Percentiles rank a stretch among this genome's conserved stretches.
Evolutionary conservation across 805 yeast genomes (phyloP).

Genomic region (Kodamaea lidongshanica): DNA sequence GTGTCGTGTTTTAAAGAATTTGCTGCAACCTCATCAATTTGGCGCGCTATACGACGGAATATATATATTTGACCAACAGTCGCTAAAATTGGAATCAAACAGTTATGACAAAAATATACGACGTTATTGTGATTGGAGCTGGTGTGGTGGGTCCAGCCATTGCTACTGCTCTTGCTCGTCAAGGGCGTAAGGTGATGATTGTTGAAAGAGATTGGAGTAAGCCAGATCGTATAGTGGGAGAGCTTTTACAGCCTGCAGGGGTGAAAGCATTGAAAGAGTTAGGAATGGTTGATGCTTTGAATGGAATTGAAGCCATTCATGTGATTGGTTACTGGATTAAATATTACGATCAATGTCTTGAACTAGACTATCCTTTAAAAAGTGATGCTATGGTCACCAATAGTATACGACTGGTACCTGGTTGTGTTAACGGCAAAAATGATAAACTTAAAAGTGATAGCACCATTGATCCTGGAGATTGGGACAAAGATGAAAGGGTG

Average conservation of each 20-base stretch:
- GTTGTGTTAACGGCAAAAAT: conserved; percentile 51
- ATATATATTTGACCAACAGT: too few species aligned
- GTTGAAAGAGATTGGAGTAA: conserved; percentile 85
- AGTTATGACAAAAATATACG: conserved; percentile 42
- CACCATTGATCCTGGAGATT: conserved; percentile 44
- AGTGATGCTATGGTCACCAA: conserved; percentile 35
- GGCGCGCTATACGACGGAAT: too few species aligned
- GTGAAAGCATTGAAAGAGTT: conserved; percentile 71
- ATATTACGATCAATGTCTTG: conserved; percentile 50
- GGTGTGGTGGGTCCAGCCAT: conserved; percentile 95
- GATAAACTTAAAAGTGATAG: conserved; percentile 45
- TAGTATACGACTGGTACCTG: conserved; percentile 45
- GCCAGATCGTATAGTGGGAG: conserved; percentile 97
- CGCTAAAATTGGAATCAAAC: too few species aligned
- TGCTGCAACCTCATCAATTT: too few species aligned
- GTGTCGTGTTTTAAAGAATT: too few species aligned
- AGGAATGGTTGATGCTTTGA: conserved; percentile 74
- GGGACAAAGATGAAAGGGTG: conserved; percentile 53
- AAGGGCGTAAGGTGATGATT: conserved; percentile 75
- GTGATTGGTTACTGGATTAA: conserved; percentile 78
- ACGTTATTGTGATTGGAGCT: conserved; percentile 94
- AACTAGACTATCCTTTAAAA: conserved; percentile 69
- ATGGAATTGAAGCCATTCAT: conserved; percentile 69
- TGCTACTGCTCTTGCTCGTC: conserved; percentile 84
- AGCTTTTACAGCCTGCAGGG: conserved; percentile 96